phyloP scores from a whole-genome alignment of 2,329 filamentous ascomycete genomes.

The Chaetoscypha palmicola region DNA sequence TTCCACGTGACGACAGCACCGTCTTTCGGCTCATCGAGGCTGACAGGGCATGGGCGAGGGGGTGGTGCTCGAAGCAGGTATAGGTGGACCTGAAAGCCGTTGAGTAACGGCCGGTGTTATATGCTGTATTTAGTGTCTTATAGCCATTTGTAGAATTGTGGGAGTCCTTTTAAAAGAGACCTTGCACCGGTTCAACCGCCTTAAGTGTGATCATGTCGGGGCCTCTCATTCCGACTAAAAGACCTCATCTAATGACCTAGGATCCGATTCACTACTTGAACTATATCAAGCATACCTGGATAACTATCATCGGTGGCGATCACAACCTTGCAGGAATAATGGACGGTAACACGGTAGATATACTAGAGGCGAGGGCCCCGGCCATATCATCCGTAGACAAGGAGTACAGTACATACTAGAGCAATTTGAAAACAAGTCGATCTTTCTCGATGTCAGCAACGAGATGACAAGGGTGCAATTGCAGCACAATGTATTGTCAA shows the following conservation, averaged over 20 bases:
- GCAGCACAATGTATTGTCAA: constrained; percentile 11
- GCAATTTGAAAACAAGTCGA: constrained; percentile 10
- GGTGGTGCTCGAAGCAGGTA: constrained; percentile 10
- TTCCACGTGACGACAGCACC: constrained; percentile 11
- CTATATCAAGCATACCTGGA: constrained; percentile 10
- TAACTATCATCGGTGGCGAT: constrained; percentile 7
- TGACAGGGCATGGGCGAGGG: constrained; percentile 9
- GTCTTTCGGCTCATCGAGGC: constrained; percentile 14
- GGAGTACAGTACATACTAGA: constrained; percentile 12
- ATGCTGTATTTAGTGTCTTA: constrained; percentile 7
- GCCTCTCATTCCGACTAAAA: constrained; percentile 5
- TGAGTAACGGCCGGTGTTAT: constrained; percentile 11
- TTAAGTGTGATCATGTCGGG: constrained; percentile 10
- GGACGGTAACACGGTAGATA: constrained; percentile 10
- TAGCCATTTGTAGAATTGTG: constrained; percentile 5
- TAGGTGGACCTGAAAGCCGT: constrained; percentile 13
- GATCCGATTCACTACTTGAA: constrained; percentile 13
- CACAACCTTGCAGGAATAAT: constrained; percentile 12
- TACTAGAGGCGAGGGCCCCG: constrained; percentile 9
- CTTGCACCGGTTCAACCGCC: constrained; percentile 8
- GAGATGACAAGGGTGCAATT: constrained; percentile 8
- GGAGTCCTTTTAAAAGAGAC: constrained; percentile 10
- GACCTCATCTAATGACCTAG: constrained; percentile 6
- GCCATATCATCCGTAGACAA: constrained; percentile 9
- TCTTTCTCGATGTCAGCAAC: constrained; percentile 10